phyloP scores from a whole-genome alignment of 2,329 filamentous ascomycete species.

The Nothomitra cinnamomea region DNA sequence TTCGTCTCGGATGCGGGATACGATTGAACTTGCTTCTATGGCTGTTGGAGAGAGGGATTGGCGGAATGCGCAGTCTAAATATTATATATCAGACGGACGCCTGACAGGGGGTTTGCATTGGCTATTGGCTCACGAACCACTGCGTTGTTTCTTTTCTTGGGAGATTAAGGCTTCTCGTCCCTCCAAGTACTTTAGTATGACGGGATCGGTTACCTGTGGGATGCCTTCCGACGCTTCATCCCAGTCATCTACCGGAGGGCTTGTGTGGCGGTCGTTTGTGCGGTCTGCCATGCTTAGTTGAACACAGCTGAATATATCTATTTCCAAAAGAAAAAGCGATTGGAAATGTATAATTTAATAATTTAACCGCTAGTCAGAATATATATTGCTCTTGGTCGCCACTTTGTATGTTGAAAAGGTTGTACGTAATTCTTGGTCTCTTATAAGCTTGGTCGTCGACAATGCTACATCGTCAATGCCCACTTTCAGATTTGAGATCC shows the following conservation, averaged over 20 bases:
- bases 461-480: too few species aligned
- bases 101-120: background rate
- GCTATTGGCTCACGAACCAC: slow-evolving; percentile 41
- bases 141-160: slow-evolving; percentile 67
- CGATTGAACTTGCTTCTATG: slow-evolving; percentile 59
- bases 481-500: too few species aligned
- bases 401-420: too few species aligned
- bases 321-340: too few species aligned
- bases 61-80: slow-evolving; percentile 49
- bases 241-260: slow-evolving; percentile 37
- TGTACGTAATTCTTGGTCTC: too few species aligned
- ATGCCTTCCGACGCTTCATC: slow-evolving; percentile 38
- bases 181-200: slow-evolving; percentile 65
- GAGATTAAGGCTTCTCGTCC: slow-evolving; percentile 60
- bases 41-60: slow-evolving; percentile 65
- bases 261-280: too few species aligned
- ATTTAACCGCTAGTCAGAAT: too few species aligned
- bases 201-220: slow-evolving; percentile 46
- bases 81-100: slow-evolving; percentile 2
- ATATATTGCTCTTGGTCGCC: too few species aligned
- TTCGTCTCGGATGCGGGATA: slow-evolving; percentile 59
- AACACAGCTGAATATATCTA: background rate
- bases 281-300: background rate
- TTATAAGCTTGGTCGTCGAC: too few species aligned
- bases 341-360: too few species aligned